Conservation (phyloP, 2,329 filamentous ascomycete species). For the Pezicula rhizophila region DNA sequence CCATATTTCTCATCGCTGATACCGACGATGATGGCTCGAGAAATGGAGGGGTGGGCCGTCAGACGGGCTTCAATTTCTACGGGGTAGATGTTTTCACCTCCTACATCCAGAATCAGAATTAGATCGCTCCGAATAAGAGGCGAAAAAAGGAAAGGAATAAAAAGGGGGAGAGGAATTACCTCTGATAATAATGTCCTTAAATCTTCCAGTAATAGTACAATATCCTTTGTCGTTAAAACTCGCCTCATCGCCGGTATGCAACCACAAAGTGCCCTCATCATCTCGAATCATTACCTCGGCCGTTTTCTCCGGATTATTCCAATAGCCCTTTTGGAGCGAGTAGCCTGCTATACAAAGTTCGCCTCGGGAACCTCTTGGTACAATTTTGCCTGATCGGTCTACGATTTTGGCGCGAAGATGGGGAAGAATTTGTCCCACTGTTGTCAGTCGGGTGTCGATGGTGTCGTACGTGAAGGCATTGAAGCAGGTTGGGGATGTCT, state of each 20-base stretch:
- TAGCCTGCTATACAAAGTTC: slow-evolving; percentile 63
- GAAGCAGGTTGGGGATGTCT: slow-evolving; percentile 75
- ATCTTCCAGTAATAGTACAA: slow-evolving; percentile 55
- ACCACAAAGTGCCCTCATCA: slow-evolving; percentile 33
- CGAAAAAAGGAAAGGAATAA: not conserved
- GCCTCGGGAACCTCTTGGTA: slow-evolving; percentile 49
- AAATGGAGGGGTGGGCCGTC: slow-evolving; percentile 46
- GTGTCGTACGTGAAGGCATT: slow-evolving; percentile 72
- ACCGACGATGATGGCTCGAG: slow-evolving; percentile 56
- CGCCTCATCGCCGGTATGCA: slow-evolving; percentile 49
- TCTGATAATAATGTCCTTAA: slow-evolving; percentile 67
- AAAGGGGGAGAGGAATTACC: slow-evolving; percentile 29
- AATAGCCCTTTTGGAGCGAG: slow-evolving; percentile 53
- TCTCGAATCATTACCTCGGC: slow-evolving; percentile 22
- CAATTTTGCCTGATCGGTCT: slow-evolving; percentile 43
- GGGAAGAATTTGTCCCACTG: slow-evolving; percentile 71
- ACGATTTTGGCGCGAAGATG: slow-evolving; percentile 70
- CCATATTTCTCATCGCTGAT: slow-evolving; percentile 58
- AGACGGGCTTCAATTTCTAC: slow-evolving; percentile 63
- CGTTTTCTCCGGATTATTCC: slow-evolving; percentile 41
- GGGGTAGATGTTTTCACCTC: slow-evolving; percentile 54
- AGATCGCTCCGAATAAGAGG: not conserved
- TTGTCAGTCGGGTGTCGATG: slow-evolving; percentile 59
- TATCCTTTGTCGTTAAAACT: slow-evolving; percentile 39
- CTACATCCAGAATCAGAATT: slow-evolving; percentile 18